Conservation (phyloP, 2,329 filamentous ascomycete genomes). For the Pseudogymnoascus sp. region DNA sequence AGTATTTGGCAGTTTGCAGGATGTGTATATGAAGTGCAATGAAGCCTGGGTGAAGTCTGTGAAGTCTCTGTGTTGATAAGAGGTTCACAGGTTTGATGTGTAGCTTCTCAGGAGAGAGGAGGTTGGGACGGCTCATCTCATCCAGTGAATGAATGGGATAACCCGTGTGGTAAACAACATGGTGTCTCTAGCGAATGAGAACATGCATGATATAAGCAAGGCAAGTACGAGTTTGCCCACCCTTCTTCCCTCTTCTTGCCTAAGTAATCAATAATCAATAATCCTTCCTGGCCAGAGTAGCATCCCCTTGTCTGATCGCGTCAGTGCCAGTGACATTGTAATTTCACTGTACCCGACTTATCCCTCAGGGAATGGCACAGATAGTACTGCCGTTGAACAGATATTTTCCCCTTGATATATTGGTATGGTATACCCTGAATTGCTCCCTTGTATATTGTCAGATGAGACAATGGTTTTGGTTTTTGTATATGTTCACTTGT, state of each 20-base stretch:
- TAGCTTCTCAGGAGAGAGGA: neutral
- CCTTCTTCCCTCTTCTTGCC: neutral
- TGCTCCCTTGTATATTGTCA: neutral
- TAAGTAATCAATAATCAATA: neutral
- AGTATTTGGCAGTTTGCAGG: neutral
- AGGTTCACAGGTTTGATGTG: neutral
- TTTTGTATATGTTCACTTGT: neutral
- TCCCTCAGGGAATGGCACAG: neutral
- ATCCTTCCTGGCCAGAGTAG: neutral
- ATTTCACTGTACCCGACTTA: neutral
- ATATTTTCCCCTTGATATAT: neutral
- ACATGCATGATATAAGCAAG: slow-evolving; percentile 6
- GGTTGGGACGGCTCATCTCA: neutral
- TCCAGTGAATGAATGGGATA: neutral
- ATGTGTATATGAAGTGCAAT: neutral
- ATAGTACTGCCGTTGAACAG: neutral
- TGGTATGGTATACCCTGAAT: neutral
- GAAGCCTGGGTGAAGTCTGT: neutral
- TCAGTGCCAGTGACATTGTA: neutral
- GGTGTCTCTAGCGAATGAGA: neutral
- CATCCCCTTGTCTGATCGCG: neutral
- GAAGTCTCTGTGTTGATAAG: neutral
- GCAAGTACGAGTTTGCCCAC: neutral
- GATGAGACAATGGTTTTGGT: neutral
- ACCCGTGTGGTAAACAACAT: slow-evolving; percentile 4